These are phyloP conservation scores for Aspergillus bridgeri DNA, from an alignment of 495 filamentous ascomycete species.

Conservation along the genomic window DNA sequence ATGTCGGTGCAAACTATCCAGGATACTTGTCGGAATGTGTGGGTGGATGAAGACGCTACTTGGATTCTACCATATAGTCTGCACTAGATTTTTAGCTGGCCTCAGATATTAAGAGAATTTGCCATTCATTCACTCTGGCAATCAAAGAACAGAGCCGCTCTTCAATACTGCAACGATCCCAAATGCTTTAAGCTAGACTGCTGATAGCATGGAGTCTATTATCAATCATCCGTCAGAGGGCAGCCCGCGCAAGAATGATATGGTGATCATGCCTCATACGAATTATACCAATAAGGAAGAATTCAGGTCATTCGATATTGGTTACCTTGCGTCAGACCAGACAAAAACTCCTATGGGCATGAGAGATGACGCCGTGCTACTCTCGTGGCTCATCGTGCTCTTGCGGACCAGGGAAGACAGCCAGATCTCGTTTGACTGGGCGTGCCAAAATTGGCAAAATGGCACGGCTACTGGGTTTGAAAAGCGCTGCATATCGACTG, in stretches of 20 bases:
- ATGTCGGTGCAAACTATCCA: constrained; percentile 1
- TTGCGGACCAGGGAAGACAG: constrained; percentile 36
- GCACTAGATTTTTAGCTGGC: too few species aligned
- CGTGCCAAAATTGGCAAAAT: constrained; percentile 17
- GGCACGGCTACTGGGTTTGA: background rate
- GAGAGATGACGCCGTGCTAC: constrained; percentile 37
- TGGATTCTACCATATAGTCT: background rate
- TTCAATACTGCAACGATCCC: constrained; percentile 1
- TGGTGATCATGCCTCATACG: background rate
- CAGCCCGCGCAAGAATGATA: constrained; percentile 1
- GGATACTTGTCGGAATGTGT: background rate
- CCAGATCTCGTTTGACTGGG: constrained; percentile 37
- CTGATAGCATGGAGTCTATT: constrained; percentile 29
- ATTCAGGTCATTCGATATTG: constrained; percentile 18
- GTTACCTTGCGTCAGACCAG: constrained; percentile 18
- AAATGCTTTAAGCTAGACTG: constrained; percentile 14
- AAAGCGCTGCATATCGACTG: constrained; percentile 16
- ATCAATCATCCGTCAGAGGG: constrained; percentile 12
- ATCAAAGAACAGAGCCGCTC: background rate
- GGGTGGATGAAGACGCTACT: background rate
- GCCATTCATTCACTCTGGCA: constrained; percentile 1
- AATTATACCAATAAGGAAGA: background rate
- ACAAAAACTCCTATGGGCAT: constrained; percentile 22
- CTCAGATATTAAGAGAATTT: too few species aligned
- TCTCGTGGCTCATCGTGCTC: constrained; percentile 45